A percentile compares a stretch with the other conserved stretches of the same genome.
phyloP scores from a whole-genome alignment of 371 early-diverging fungal genomes.

The Entomophthora muscae region DNA sequence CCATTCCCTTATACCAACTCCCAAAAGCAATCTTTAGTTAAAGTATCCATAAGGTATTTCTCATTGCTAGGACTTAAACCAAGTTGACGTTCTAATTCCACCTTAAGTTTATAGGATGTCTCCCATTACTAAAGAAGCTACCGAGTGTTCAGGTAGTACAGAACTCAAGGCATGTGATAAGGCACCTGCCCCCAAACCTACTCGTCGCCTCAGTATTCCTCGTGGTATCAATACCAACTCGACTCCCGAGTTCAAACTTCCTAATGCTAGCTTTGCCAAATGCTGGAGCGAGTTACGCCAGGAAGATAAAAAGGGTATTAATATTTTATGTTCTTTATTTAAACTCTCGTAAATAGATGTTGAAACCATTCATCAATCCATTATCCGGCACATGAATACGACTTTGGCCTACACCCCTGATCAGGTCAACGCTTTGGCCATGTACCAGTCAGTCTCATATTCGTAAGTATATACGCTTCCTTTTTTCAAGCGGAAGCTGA shows the following conservation, averaged over 20 bases:
- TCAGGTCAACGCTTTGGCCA: conserved; percentile 65
- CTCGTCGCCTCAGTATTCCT: background rate
- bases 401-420: conserved; percentile 62
- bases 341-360: conserved; percentile 18
- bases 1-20: too few relatives aligned
- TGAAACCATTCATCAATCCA: conserved; percentile 44
- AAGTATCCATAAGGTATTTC: too few relatives aligned
- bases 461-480: conserved; percentile 20
- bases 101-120: too few relatives aligned
- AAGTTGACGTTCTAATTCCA: too few relatives aligned
- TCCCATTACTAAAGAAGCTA: too few relatives aligned
- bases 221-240: conserved; percentile 4
- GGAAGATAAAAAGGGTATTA: background rate
- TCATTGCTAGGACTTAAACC: too few relatives aligned
- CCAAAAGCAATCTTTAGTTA: too few relatives aligned
- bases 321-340: background rate
- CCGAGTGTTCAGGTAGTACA: background rate
- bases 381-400: conserved; percentile 59
- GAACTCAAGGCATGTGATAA: background rate
- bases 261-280: conserved; percentile 5
- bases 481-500: background rate
- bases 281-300: conserved; percentile 3
- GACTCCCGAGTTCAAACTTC: conserved; percentile 4
- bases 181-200: background rate
- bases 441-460: conserved; percentile 71